phyloP scores from a whole-genome alignment of 23 red algal species.

The Gracilaria vermiculophylla region DNA sequence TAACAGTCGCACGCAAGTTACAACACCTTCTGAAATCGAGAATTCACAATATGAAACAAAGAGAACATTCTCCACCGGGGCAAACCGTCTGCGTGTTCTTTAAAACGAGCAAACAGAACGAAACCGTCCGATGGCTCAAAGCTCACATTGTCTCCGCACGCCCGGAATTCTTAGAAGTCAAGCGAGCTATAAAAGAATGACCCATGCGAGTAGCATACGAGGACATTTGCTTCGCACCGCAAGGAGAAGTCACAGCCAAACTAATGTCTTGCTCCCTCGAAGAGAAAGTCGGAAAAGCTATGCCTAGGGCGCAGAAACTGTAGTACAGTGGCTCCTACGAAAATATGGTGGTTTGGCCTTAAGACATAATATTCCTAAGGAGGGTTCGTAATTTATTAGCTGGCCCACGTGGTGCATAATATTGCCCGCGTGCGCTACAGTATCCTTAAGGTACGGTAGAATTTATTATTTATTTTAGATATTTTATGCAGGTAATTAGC shows the following conservation, averaged over 20 bases:
- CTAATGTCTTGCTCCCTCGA: constrained; percentile 40
- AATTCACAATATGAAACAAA: background rate
- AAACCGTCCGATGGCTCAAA: background rate
- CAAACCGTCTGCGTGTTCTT: background rate
- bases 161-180: too few relatives aligned
- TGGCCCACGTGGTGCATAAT: too few relatives aligned
- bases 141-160: background rate
- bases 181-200: background rate
- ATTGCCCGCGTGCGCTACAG: too few relatives aligned
- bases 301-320: background rate
- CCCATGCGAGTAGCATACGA: constrained; percentile 34
- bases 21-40: background rate
- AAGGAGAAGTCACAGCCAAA: background rate
- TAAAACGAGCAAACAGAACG: background rate
- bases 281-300: constrained; percentile 14
- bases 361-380: too few relatives aligned
- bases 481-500: too few relatives aligned
- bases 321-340: too few relatives aligned
- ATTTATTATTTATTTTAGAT: too few relatives aligned
- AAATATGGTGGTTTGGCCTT: too few relatives aligned
- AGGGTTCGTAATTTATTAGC: too few relatives aligned
- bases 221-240: constrained; percentile 17
- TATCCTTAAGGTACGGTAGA: too few relatives aligned
- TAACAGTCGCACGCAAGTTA: background rate
- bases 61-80: background rate